A percentile compares a stretch with the other conserved stretches of the same genome.
phyloP scores from a whole-genome alignment of 306 rosid genomes.

The Prinsepia uniflora region DNA sequence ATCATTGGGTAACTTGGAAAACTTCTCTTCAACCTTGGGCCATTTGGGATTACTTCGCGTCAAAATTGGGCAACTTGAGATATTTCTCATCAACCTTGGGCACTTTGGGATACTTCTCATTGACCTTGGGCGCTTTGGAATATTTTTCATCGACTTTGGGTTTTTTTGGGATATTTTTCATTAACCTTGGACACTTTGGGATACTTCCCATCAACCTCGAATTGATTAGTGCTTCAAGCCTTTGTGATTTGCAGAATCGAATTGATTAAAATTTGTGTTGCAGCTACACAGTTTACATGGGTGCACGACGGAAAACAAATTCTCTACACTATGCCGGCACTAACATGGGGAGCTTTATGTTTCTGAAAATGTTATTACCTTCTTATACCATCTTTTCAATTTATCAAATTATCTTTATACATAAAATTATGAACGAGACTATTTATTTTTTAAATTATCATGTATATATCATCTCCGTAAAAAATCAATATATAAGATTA shows the following conservation, averaged over 20 bases:
- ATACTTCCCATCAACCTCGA: too few species aligned
- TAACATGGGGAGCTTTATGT: too few species aligned
- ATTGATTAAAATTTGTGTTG: not conserved
- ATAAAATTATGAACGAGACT: too few species aligned
- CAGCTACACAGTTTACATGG: not conserved
- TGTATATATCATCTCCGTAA: too few species aligned
- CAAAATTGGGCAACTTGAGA: not conserved
- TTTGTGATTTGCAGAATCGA: not conserved
- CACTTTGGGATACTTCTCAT: not conserved
- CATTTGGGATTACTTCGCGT: not conserved
- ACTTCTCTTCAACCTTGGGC: too few species aligned
- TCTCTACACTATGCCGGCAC: not conserved
- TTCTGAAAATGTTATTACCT: too few species aligned
- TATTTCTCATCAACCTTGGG: conserved; percentile 3
- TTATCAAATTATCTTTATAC: too few species aligned
- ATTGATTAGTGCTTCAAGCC: not conserved
- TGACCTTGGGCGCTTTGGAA: not conserved
- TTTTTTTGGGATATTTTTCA: too few species aligned
- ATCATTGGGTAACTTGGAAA: not conserved
- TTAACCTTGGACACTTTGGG: too few species aligned
- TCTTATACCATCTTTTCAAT: too few species aligned
- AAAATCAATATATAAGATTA: too few species aligned
- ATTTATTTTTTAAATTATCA: too few species aligned
- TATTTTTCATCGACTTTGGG: not conserved
- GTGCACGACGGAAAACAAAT: not conserved